Base-by-base conservation (phyloP, 306 rosid genomes). In the Vachellia pachyceras region DNA sequence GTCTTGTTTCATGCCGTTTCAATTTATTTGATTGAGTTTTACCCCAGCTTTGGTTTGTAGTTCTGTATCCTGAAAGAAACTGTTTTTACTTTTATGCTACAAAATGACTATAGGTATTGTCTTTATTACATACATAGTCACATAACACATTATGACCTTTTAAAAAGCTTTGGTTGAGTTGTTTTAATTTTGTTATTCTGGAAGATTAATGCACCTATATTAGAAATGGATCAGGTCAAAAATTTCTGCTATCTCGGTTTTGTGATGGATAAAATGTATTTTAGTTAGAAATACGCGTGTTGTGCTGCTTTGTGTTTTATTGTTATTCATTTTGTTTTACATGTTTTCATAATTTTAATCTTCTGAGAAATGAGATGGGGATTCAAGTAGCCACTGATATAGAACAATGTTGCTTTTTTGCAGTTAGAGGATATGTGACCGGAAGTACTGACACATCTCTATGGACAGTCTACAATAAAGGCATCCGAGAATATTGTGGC, bases 391-490 rank as follows among this genome's bases (percentile, higher is more conserved):
- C 54, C n/a, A 3, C 45, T 35, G 22, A 36, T 80, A 86, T 70
- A 81, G 65, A 79, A 75, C 41, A 67, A 35, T 64, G 44, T 49
- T 81, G 2, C 77, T 80, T 35, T 65, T 77, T 79, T 89, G 82
- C 81, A 93, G 99, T 87, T 77, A 89, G 99, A 90, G 97, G 99
- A 36, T 95, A 69, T 86, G 93, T 95, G 79, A 95, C 99, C n/a
- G 99, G 99, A 85, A 95, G 98, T 73, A 95, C 99, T 0, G 99
- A 95, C 84, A 95, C 99, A 10, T 93, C 97, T 20, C 81, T 95
- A 80, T 95, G 99, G 99, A 95, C 97, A 7, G 94, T 93, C 80
- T 95, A 95, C 89, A 85, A 88, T 22, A 92, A 87, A 8, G 98
- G 99, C 44, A 77, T 78, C 72, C 89, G 96, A 17, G 90, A 88